These are phyloP conservation scores for Amoebophrya sp. DNA, from an alignment of 169 alveolate genomes.

Conservation along the genomic window DNA sequence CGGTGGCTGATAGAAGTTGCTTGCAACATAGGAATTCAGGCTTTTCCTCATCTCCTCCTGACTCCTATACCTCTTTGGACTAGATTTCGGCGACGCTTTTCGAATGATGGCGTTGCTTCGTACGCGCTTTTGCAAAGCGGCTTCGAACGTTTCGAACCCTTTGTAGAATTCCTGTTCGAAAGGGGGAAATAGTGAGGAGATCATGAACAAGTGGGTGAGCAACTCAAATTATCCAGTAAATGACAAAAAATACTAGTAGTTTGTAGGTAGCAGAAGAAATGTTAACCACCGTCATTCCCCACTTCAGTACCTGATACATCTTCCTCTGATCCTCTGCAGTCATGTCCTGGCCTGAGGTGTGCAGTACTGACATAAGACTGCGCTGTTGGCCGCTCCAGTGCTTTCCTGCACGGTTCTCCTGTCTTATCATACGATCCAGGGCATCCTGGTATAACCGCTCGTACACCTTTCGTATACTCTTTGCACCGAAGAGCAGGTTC, in stretches of 20 bases:
- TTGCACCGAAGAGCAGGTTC: constrained; percentile 10
- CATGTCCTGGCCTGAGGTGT: not conserved
- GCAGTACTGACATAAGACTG: not conserved
- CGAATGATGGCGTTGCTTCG: not conserved
- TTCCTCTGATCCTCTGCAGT: not conserved
- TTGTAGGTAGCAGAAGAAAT: too few species aligned
- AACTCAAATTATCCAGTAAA: too few species aligned
- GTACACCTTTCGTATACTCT: constrained; percentile 5
- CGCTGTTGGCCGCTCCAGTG: not conserved
- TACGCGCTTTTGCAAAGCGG: not conserved
- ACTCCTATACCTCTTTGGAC: not conserved
- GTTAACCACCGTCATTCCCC: too few species aligned
- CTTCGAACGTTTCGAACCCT: not conserved
- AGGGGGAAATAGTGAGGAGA: too few species aligned
- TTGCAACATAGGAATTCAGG: not conserved
- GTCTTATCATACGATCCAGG: constrained; percentile 7
- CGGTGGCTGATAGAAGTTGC: constrained; percentile 6
- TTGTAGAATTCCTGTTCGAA: not conserved
- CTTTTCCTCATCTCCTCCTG: not conserved
- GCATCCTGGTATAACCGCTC: constrained; percentile 18
- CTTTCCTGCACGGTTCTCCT: constrained; percentile 19
- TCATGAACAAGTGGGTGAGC: too few species aligned
- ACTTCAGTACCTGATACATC: too few species aligned
- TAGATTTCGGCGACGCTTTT: not conserved
- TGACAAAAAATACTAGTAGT: too few species aligned